Evolutionary conservation across 202 grass and related monocot species (phyloP).

Genomic region (Digitaria exilis): DNA sequence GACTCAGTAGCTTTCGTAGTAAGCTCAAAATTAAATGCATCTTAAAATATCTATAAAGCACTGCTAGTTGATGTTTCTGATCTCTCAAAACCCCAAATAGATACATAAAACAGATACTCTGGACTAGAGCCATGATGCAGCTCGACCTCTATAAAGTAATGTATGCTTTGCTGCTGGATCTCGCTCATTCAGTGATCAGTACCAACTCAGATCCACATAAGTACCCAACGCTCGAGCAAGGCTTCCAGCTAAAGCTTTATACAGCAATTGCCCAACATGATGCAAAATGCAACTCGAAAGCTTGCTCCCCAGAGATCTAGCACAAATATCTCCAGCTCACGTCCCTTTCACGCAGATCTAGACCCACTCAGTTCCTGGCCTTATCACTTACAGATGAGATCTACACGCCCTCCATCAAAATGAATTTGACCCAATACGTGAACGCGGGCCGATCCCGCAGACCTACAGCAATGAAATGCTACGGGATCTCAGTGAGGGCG

Average conservation of each 20-base stretch:
- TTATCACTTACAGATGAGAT: constrained; percentile 38
- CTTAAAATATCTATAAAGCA: constrained; percentile 26
- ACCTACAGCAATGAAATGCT: neutral
- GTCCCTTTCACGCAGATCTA: constrained; percentile 46
- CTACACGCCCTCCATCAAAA: constrained; percentile 11
- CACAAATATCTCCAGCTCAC: constrained; percentile 23
- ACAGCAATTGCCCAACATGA: constrained; percentile 13
- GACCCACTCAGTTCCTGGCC: neutral
- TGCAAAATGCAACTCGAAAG: constrained; percentile 22
- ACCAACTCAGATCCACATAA: neutral
- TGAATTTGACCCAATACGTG: constrained; percentile 16
- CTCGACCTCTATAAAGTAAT: constrained; percentile 3
- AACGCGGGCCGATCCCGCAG: neutral
- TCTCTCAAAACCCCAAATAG: constrained; percentile 17
- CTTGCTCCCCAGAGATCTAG: no score
- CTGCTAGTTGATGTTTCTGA: constrained; percentile 28
- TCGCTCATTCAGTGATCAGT: constrained; percentile 9
- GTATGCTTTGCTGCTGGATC: neutral
- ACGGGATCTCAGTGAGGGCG: constrained; percentile 9
- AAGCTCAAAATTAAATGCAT: neutral
- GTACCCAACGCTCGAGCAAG: neutral
- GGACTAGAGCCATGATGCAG: neutral
- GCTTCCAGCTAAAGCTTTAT: constrained; percentile 34
- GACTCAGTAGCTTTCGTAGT: neutral
- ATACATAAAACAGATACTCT: constrained; percentile 15